phyloP scores from a whole-genome alignment of 169 alveolate genomes.

The Plasmodium sp. region DNA sequence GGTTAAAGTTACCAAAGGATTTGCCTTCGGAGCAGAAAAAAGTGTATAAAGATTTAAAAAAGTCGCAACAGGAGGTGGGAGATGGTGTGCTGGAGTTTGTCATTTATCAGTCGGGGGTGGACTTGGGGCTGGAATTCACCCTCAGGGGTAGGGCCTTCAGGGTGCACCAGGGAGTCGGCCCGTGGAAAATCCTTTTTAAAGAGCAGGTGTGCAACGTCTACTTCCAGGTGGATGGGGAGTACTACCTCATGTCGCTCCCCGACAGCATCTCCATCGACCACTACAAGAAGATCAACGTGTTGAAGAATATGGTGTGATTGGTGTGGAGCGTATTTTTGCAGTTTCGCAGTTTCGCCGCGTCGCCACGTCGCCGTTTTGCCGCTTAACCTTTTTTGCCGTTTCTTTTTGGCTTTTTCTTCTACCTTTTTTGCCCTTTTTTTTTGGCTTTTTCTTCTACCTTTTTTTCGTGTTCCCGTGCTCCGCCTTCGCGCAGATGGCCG shows the following conservation, averaged over 20 bases:
- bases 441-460: neutral
- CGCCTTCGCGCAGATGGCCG: neutral
- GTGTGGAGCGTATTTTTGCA: neutral
- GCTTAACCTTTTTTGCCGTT: neutral
- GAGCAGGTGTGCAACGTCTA: constrained; percentile 76
- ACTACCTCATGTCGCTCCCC: constrained; percentile 62
- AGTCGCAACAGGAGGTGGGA: constrained; percentile 81
- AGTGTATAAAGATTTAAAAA: constrained; percentile 13
- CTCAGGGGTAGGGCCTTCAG: constrained; percentile 80
- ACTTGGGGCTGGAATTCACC: constrained; percentile 69
- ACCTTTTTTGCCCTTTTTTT: neutral
- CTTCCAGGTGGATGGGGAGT: constrained; percentile 87
- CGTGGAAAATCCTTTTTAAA: constrained; percentile 86
- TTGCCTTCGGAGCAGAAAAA: constrained; percentile 1
- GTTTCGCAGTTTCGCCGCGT: no score
- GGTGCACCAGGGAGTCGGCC: constrained; percentile 87
- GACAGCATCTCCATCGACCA: constrained; percentile 21
- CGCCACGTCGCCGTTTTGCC: no score
- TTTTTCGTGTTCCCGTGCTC: neutral
- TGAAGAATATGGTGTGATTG: constrained; percentile 34
- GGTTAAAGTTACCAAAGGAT: constrained; percentile 71
- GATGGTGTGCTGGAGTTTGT: constrained; percentile 80
- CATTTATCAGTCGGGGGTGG: constrained; percentile 75
- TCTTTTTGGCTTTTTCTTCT: no score
- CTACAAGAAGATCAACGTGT: constrained; percentile 51